phyloP scores from a whole-genome alignment of 768 basidiomycete genomes.

The Mycena capillaripes region DNA sequence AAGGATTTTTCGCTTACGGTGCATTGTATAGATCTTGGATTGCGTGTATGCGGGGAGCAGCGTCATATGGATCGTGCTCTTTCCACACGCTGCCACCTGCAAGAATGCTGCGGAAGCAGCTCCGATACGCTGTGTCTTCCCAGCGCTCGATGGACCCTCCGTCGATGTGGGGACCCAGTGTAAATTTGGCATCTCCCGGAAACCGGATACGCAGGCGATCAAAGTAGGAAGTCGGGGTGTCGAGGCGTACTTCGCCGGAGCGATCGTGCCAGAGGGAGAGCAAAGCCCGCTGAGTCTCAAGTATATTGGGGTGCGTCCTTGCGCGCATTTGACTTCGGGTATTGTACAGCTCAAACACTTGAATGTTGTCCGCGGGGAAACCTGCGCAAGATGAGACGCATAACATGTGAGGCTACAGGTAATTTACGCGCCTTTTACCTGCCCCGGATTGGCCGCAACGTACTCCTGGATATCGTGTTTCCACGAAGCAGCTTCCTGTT shows the following conservation, averaged over 20 bases:
- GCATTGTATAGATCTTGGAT: constrained; percentile 74
- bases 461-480: constrained; percentile 69
- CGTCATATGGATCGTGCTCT: constrained; percentile 66
- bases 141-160: constrained; percentile 69
- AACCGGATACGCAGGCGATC: constrained; percentile 82
- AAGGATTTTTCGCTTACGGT: too few relatives aligned
- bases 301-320: constrained; percentile 72
- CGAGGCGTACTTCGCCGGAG: constrained; percentile 58
- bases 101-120: constrained; percentile 60
- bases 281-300: constrained; percentile 70
- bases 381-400: constrained; percentile 52
- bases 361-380: constrained; percentile 75
- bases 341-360: constrained; percentile 84
- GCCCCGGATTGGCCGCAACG: constrained; percentile 59
- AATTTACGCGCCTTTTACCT: constrained; percentile 60
- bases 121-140: constrained; percentile 62
- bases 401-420: too few relatives aligned
- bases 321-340: constrained; percentile 73
- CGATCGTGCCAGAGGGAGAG: constrained; percentile 72
- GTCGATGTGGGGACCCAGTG: constrained; percentile 73
- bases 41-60: constrained; percentile 60
- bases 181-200: constrained; percentile 78
- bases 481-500: constrained; percentile 73
- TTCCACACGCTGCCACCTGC: constrained; percentile 59
- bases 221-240: constrained; percentile 79